phyloP scores from a whole-genome alignment of 345 rosid genomes.

The Eucalyptus albens region DNA sequence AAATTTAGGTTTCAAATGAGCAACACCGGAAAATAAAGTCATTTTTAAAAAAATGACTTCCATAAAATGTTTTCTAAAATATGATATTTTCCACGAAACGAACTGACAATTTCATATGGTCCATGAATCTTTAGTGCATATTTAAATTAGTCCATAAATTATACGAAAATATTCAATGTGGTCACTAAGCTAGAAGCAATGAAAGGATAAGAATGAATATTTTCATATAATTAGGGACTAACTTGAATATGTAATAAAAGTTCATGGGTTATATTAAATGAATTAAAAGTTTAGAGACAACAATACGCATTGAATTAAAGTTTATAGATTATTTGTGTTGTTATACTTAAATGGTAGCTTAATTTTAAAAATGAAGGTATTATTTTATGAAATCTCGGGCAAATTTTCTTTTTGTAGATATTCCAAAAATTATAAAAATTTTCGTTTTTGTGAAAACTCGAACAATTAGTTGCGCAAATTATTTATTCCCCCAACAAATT shows the following conservation, averaged over 20 bases:
- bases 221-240: not conserved
- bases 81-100: too few species aligned
- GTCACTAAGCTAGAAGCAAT: rapidly evolving
- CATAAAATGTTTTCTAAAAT: too few species aligned
- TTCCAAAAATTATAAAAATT: not conserved
- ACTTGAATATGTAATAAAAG: not conserved
- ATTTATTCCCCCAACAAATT: not conserved
- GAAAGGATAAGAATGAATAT: not conserved
- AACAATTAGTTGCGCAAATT: not conserved
- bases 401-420: not conserved
- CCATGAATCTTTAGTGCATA: not conserved
- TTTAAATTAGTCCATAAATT: rapidly evolving
- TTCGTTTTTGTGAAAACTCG: not conserved
- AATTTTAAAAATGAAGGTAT: not conserved
- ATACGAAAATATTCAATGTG: not conserved
- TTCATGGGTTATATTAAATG: rapidly evolving
- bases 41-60: too few species aligned
- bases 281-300: not conserved
- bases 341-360: rapidly evolving
- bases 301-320: too few species aligned
- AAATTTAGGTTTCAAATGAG: too few species aligned
- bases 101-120: too few species aligned
- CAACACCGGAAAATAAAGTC: too few species aligned
- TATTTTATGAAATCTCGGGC: not conserved
- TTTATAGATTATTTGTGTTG: rapidly evolving